Conservation (phyloP, 2,329 filamentous ascomycete genomes). For the Beauveria sp. region DNA sequence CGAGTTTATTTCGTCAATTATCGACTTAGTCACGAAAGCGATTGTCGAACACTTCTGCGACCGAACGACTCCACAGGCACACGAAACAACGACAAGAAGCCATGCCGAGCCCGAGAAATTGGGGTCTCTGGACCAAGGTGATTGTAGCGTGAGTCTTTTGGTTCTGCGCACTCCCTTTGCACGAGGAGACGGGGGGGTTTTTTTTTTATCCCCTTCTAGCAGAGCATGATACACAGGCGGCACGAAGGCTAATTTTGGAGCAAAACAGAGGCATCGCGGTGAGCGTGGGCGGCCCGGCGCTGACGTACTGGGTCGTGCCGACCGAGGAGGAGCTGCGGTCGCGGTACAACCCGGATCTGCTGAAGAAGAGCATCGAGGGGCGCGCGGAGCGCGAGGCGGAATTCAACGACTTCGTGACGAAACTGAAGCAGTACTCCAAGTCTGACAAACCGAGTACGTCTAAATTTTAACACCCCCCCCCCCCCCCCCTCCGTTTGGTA, state of each 20-base stretch:
- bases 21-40: neutral
- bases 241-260: slow-evolving; percentile 12
- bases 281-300: slow-evolving; percentile 75
- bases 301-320: slow-evolving; percentile 73
- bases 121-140: slow-evolving; percentile 62
- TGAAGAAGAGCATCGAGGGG: slow-evolving; percentile 75
- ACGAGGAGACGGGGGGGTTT: too few species aligned
- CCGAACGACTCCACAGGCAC: neutral
- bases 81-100: slow-evolving; percentile 27
- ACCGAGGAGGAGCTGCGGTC: slow-evolving; percentile 89
- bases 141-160: slow-evolving; percentile 50
- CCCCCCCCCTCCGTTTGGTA: too few species aligned
- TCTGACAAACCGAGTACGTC: slow-evolving; percentile 80
- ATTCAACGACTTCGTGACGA: slow-evolving; percentile 78
- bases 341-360: slow-evolving; percentile 91
- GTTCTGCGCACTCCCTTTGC: too few species aligned
- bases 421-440: slow-evolving; percentile 82
- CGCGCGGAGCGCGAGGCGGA: slow-evolving; percentile 71
- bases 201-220: too few species aligned
- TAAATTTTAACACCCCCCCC: too few species aligned
- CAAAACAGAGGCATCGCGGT: slow-evolving; percentile 57
- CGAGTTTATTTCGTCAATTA: neutral
- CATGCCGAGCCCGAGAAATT: slow-evolving; percentile 39
- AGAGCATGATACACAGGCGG: neutral
- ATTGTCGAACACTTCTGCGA: neutral